Evolutionary conservation across 2,329 filamentous ascomycete genomes (phyloP).

Genomic region (Trichoderma breve): DNA sequence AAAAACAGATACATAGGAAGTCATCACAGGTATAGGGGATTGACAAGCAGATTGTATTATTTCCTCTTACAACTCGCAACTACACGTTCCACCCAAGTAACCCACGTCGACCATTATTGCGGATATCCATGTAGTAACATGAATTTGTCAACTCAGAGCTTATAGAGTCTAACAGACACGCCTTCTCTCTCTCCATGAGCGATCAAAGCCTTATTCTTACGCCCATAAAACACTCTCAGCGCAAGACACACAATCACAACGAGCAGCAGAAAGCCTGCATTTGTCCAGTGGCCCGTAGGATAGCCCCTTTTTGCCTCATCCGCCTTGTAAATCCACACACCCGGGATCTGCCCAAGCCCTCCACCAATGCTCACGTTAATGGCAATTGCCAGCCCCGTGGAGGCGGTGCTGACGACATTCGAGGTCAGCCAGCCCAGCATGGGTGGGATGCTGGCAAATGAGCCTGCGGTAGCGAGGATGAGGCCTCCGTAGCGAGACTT

Average conservation of each 20-base stretch:
- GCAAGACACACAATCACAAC: slow-evolving; percentile 54
- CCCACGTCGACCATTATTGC: neutral
- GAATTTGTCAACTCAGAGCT: slow-evolving; percentile 29
- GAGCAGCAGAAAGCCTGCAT: slow-evolving; percentile 59
- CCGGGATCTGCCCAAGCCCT: slow-evolving; percentile 67
- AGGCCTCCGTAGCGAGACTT: slow-evolving; percentile 64
- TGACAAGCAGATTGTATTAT: neutral
- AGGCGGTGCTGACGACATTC: slow-evolving; percentile 64
- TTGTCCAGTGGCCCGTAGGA: slow-evolving; percentile 68
- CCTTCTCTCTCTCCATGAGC: slow-evolving; percentile 32
- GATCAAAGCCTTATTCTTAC: slow-evolving; percentile 41
- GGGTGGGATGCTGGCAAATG: slow-evolving; percentile 68
- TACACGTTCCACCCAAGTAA: neutral
- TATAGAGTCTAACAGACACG: slow-evolving; percentile 41
- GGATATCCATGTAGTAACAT: too few relatives aligned
- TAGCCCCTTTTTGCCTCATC: slow-evolving; percentile 60
- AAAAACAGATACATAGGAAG: too few relatives aligned
- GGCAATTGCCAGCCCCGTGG: slow-evolving; percentile 66
- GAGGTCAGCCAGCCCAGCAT: slow-evolving; percentile 69
- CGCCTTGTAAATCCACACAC: slow-evolving; percentile 71
- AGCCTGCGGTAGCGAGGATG: slow-evolving; percentile 63
- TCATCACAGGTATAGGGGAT: neutral
- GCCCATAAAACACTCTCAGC: slow-evolving; percentile 56
- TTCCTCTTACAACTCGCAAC: neutral
- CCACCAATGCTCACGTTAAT: slow-evolving; percentile 66